Conservation (phyloP, 2,329 filamentous ascomycete species). For the Sporothrix pallida region DNA sequence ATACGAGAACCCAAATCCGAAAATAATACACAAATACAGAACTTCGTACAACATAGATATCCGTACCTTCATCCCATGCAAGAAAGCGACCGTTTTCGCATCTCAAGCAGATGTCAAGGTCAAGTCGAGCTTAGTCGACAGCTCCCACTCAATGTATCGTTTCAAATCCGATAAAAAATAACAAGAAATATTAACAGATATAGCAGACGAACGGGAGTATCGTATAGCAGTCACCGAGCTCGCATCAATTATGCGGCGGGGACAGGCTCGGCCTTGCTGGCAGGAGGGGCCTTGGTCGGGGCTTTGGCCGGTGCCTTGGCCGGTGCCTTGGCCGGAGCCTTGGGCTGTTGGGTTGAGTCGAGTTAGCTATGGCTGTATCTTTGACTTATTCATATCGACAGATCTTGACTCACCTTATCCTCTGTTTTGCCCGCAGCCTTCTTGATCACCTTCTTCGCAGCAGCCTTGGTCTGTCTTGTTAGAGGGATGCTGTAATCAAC, state of each 20-base stretch:
- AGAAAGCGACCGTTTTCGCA: slow-evolving; percentile 16
- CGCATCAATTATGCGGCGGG: not conserved
- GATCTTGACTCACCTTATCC: slow-evolving; percentile 36
- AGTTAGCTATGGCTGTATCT: not conserved
- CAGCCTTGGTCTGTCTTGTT: slow-evolving; percentile 36
- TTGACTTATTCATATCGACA: not conserved
- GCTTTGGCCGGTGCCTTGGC: slow-evolving; percentile 17
- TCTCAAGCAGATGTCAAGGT: not conserved
- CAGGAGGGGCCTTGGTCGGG: slow-evolving; percentile 30
- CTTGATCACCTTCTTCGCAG: slow-evolving; percentile 42
- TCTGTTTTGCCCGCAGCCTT: slow-evolving; percentile 41
- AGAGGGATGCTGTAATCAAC: too few relatives aligned
- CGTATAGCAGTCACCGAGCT: too few relatives aligned
- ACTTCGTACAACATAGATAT: not conserved
- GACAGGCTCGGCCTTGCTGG: slow-evolving; percentile 43
- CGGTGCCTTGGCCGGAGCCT: slow-evolving; percentile 33
- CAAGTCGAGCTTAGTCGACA: too few relatives aligned
- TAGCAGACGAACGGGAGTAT: too few relatives aligned
- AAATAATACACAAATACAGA: not conserved
- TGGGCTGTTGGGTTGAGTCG: slow-evolving; percentile 40
- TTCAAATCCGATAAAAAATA: not conserved
- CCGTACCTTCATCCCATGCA: not conserved
- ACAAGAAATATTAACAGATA: too few relatives aligned
- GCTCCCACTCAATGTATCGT: not conserved
- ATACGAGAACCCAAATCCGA: not conserved